Conservation (phyloP, 495 filamentous ascomycete species). For the Aspergillus affinis region DNA sequence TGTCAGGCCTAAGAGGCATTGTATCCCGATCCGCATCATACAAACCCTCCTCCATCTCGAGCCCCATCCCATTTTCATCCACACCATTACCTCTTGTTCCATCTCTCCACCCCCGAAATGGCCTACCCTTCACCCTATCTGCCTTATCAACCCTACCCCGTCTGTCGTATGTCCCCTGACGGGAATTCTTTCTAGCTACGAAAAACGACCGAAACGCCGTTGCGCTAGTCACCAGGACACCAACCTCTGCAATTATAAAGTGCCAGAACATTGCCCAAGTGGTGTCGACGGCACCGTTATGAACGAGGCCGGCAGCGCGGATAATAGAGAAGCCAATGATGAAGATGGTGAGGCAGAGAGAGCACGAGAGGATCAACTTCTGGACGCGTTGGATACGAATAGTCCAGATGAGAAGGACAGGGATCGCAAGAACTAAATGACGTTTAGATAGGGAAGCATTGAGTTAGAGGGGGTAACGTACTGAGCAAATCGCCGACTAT, state of each 20-base stretch:
- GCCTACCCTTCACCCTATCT: too few relatives aligned
- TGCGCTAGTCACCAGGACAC: background rate
- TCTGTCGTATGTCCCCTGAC: too few relatives aligned
- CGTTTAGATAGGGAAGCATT: background rate
- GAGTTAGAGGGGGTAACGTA: background rate
- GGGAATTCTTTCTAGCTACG: background rate
- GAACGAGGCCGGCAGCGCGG: background rate
- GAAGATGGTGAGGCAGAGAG: background rate
- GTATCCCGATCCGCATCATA: too few relatives aligned
- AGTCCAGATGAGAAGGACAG: background rate
- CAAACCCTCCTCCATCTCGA: too few relatives aligned
- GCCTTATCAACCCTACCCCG: too few relatives aligned
- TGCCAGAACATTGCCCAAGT: slow-evolving; percentile 1
- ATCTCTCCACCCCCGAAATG: too few relatives aligned
- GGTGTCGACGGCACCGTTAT: background rate
- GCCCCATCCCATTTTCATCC: too few relatives aligned
- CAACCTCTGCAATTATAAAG: background rate
- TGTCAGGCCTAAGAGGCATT: too few relatives aligned
- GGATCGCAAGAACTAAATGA: background rate
- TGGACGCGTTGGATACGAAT: background rate
- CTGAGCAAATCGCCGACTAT: slow-evolving; percentile 1
- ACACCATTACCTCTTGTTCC: too few relatives aligned
- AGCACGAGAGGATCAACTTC: background rate
- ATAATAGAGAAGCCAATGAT: background rate
- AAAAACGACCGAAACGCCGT: background rate